Evolutionary conservation across 768 basidiomycete species (phyloP), one percentile per base, ranked within the genome.

Genomic region (Lentinula edodes): DNA sequence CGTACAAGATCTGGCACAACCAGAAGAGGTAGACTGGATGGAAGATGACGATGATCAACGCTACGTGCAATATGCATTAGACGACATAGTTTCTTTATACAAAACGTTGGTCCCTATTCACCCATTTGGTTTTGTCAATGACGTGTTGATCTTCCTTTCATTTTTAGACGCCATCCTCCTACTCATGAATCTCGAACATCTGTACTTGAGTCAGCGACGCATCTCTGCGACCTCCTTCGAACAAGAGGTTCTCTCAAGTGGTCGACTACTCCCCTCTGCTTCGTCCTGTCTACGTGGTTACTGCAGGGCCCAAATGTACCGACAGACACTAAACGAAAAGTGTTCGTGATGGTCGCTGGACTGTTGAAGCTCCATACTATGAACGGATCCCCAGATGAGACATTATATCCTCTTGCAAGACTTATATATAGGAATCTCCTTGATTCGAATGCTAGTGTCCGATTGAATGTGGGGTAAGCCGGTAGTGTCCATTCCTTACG

Each of bases 381-480:
- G 12, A 65, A 69, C 43, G 63, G 70, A 20, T 18, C 18, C 15
- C 61, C 75, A n/a, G 71, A 74, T 4, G 63, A 72, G 36, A 64
- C 75, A 3, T 62, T 71, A 6, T 71, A 80, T 13, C 60, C 58
- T 15, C 28, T 59, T 18, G 58, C 58, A 8, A 46, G 50, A 28
- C 64, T 83, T 6, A 68, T 85, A 7, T 75, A 79, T 55, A 72
- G 71, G 20, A 87, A 85, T 3, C 69, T 89, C 62, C 74, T 68
- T 9, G 81, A 88, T 64, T 71, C 68, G 42, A 81, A 88, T 63
- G 78, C 90, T 60, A 79, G 77, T 45, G 82, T 86, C 20, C 81
- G 90, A 41, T 68, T 92, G 15, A 75, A 78, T 63, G 87, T 90
- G 56, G 91, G 90, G 90, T 91, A 71, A 65, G 83, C 65, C n/a